phyloP scores from a whole-genome alignment of 2,329 filamentous ascomycete genomes.

The Gaeumannomyces sp. region DNA sequence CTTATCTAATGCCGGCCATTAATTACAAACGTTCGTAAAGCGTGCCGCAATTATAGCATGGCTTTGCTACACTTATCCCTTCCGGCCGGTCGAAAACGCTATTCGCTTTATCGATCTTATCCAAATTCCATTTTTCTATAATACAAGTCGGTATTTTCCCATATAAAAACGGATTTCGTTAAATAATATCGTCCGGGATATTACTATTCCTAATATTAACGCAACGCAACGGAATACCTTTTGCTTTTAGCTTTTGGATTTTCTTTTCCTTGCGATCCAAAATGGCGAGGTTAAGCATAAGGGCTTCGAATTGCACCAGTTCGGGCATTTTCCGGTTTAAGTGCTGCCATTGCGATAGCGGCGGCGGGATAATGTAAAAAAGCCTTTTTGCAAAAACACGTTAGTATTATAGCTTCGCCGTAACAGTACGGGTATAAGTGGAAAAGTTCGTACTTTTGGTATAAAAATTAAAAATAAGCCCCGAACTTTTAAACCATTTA shows the following conservation, averaged over 20 bases:
- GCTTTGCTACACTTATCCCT: not conserved
- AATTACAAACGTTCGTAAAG: not conserved
- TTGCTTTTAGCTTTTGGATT: not conserved
- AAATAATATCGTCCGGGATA: not conserved
- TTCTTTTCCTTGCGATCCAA: not conserved
- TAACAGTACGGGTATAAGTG: not conserved
- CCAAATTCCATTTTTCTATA: not conserved
- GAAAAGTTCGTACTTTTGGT: not conserved
- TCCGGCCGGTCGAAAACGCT: not conserved
- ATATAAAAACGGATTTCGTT: not conserved
- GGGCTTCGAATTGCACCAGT: constrained; percentile 1
- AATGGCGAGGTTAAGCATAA: not conserved
- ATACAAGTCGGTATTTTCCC: not conserved
- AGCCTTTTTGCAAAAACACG: not conserved
- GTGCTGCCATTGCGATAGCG: not conserved
- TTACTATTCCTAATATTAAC: not conserved
- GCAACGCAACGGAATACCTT: not conserved
- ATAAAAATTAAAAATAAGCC: not conserved
- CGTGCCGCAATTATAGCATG: not conserved
- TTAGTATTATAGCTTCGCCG: not conserved
- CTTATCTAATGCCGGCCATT: not conserved
- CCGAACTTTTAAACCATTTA: not conserved
- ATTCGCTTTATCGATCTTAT: not conserved
- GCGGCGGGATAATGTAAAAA: not conserved
- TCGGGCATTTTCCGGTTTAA: constrained; percentile 4